These are phyloP conservation scores for Pyrenochaeta sp. DNA, from an alignment of 2,329 filamentous ascomycete species.

Conservation along the genomic window DNA sequence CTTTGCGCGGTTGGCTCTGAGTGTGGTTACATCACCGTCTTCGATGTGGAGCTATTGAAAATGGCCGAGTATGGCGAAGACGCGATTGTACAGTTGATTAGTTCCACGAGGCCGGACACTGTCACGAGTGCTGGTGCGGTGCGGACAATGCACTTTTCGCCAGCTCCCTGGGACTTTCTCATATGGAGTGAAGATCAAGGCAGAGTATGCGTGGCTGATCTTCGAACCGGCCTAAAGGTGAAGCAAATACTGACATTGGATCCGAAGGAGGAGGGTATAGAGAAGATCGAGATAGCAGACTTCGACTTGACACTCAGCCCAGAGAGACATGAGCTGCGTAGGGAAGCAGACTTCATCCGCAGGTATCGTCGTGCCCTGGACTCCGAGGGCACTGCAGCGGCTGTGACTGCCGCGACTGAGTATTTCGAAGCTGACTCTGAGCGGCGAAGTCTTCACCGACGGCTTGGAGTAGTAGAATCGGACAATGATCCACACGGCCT, in stretches of 20 bases:
- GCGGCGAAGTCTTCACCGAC: slow-evolving; percentile 41
- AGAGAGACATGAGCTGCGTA: slow-evolving; percentile 59
- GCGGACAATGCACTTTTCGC: slow-evolving; percentile 90
- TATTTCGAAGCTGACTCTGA: slow-evolving; percentile 54
- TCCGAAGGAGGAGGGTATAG: slow-evolving; percentile 63
- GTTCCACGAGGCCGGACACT: slow-evolving; percentile 74
- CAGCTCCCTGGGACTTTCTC: slow-evolving; percentile 86
- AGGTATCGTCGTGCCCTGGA: slow-evolving; percentile 52
- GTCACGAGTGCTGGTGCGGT: slow-evolving; percentile 75
- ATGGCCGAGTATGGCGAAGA: slow-evolving; percentile 59
- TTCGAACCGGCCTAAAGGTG: slow-evolving; percentile 71
- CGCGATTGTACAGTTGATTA: slow-evolving; percentile 77
- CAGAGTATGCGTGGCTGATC: slow-evolving; percentile 76
- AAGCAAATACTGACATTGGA: slow-evolving; percentile 75
- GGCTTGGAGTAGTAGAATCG: slow-evolving; percentile 49
- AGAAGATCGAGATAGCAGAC: slow-evolving; percentile 66
- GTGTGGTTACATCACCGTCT: slow-evolving; percentile 80
- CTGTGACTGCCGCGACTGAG: slow-evolving; percentile 53
- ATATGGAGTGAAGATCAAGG: slow-evolving; percentile 94
- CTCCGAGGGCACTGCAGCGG: slow-evolving; percentile 47
- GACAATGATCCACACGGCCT: slow-evolving; percentile 58
- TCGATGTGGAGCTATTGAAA: slow-evolving; percentile 64
- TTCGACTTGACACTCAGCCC: slow-evolving; percentile 45
- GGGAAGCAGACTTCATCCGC: slow-evolving; percentile 55
- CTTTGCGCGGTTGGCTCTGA: slow-evolving; percentile 81